Percentiles rank a stretch among this genome's conserved stretches.
Evolutionary conservation across 352 stramenopile species (phyloP).

Genomic region (Globisporangium heterothallicum): DNA sequence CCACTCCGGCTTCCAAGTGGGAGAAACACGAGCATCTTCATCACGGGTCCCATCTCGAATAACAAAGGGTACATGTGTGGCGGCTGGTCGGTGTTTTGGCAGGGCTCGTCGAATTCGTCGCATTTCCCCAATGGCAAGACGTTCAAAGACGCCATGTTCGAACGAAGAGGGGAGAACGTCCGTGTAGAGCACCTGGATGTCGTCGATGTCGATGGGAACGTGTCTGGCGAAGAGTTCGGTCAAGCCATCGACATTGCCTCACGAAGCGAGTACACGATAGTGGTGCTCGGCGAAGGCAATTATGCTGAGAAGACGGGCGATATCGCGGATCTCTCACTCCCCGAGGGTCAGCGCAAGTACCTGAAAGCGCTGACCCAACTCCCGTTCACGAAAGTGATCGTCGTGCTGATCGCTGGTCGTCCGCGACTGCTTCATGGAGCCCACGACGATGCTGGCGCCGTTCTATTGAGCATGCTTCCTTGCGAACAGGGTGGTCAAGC

Average conservation of each 20-base stretch:
- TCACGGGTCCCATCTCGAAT: slow-evolving; percentile 56
- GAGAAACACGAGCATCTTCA: slow-evolving; percentile 30
- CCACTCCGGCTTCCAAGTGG: slow-evolving; percentile 20
- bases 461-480: slow-evolving; percentile 66
- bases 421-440: slow-evolving; percentile 48
- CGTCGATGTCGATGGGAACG: slow-evolving; percentile 43
- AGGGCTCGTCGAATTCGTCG: slow-evolving; percentile 47
- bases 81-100: slow-evolving; percentile 70
- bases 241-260: slow-evolving; percentile 34
- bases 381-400: slow-evolving; percentile 59
- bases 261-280: slow-evolving; percentile 65
- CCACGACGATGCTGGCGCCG: slow-evolving; percentile 39
- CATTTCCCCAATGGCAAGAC: slow-evolving; percentile 62
- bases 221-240: slow-evolving; percentile 29
- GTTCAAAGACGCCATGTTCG: slow-evolving; percentile 41
- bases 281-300: slow-evolving; percentile 65
- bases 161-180: not conserved
- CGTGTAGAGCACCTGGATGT: slow-evolving; percentile 33
- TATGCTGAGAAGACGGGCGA: slow-evolving; percentile 84
- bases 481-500: slow-evolving; percentile 78
- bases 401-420: slow-evolving; percentile 63
- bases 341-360: slow-evolving; percentile 52
- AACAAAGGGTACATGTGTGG: slow-evolving; percentile 71
- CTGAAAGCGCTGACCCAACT: slow-evolving; percentile 45
- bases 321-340: slow-evolving; percentile 50